A percentile compares a stretch with the other conserved stretches of the same genome.
phyloP scores from a whole-genome alignment of 441 rosid species.

The Populus tomentosa region DNA sequence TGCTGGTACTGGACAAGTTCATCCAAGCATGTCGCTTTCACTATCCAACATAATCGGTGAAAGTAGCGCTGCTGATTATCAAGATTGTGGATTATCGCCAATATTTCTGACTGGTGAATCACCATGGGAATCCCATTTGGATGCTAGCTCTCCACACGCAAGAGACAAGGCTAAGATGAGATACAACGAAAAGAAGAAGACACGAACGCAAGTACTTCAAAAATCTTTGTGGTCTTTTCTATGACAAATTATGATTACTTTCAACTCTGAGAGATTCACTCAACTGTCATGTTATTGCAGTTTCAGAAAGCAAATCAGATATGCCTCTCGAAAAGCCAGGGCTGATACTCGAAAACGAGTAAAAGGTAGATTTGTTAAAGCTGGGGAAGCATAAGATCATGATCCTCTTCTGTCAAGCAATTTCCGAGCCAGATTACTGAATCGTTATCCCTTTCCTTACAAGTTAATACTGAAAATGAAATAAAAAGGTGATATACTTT shows the following conservation, averaged over 20 bases:
- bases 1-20: slow-evolving; percentile 36
- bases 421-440: slow-evolving; percentile 12
- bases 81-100: slow-evolving; percentile 52
- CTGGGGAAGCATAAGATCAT: slow-evolving; percentile 65
- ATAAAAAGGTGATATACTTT: background rate
- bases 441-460: too few relatives aligned
- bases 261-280: background rate
- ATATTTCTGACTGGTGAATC: slow-evolving; percentile 42
- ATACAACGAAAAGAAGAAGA: slow-evolving; percentile 67
- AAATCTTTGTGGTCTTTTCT: too few relatives aligned
- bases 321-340: slow-evolving; percentile 16
- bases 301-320: slow-evolving; percentile 69
- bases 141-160: slow-evolving; percentile 44
- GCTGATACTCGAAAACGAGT: slow-evolving; percentile 83
- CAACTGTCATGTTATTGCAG: slow-evolving; percentile 29
- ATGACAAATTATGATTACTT: background rate
- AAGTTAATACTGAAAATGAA: too few relatives aligned
- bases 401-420: slow-evolving; percentile 44
- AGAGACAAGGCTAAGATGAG: slow-evolving; percentile 64
- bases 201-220: slow-evolving; percentile 32
- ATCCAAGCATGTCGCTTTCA: slow-evolving; percentile 49
- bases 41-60: slow-evolving; percentile 57
- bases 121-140: slow-evolving; percentile 64
- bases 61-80: slow-evolving; percentile 45
- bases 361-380: slow-evolving; percentile 85